Evolutionary conservation across 2,329 filamentous ascomycete species (phyloP).

Genomic region (Trichoderma sp.): DNA sequence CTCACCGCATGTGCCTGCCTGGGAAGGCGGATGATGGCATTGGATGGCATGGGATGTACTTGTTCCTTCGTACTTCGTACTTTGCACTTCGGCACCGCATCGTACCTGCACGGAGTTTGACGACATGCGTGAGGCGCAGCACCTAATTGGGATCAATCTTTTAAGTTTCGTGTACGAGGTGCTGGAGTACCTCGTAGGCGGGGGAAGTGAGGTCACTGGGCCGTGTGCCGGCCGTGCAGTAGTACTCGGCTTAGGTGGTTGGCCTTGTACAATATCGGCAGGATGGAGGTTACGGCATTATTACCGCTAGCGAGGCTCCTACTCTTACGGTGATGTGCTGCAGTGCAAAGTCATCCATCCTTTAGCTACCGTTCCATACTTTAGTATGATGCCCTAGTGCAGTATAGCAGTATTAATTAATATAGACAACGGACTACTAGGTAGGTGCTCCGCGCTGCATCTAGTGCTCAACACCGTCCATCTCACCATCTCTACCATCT

Average conservation of each 20-base stretch:
- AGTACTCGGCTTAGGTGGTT: neutral
- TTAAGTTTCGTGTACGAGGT: neutral
- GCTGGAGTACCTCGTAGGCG: neutral
- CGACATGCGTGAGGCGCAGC: slow-evolving; percentile 6
- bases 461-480: too few relatives aligned
- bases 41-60: too few relatives aligned
- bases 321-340: neutral
- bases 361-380: neutral
- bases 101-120: slow-evolving; percentile 5
- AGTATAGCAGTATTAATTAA: neutral
- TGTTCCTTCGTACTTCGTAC: too few relatives aligned
- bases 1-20: neutral
- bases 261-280: neutral
- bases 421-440: too few relatives aligned
- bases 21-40: neutral
- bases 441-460: neutral
- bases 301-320: neutral
- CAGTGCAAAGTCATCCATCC: neutral
- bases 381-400: neutral
- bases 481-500: too few relatives aligned
- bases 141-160: neutral
- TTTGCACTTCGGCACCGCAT: neutral
- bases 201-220: neutral
- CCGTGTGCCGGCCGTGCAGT: neutral
- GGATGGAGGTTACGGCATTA: neutral